phyloP scores from a whole-genome alignment of 208 protist genomes.

The Trypanosoma avium region DNA sequence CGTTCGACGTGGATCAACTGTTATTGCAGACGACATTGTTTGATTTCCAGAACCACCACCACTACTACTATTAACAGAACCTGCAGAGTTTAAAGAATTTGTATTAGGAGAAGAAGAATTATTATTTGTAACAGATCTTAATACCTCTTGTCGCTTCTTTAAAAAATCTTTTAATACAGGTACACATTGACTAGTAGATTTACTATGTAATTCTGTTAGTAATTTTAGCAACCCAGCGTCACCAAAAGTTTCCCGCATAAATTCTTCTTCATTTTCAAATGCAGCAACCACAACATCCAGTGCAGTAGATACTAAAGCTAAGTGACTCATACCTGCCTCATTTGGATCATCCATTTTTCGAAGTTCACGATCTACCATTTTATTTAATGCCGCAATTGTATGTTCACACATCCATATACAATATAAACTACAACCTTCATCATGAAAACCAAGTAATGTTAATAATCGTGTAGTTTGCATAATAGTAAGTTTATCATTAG shows the following conservation, averaged over 20 bases:
- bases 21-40: conserved; percentile 1
- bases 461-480: conserved; percentile 57
- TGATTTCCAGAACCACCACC: not conserved
- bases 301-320: conserved; percentile 72
- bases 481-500: conserved; percentile 73
- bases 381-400: conserved; percentile 53
- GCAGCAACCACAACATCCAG: conserved; percentile 79
- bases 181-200: conserved; percentile 71
- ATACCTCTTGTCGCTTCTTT: conserved; percentile 50
- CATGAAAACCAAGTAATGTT: conserved; percentile 41
- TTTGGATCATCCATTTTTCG: conserved; percentile 68
- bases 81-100: conserved; percentile 8
- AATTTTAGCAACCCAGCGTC: conserved; percentile 47
- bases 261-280: conserved; percentile 76
- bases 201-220: conserved; percentile 60
- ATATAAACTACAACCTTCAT: conserved; percentile 51
- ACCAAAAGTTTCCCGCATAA: conserved; percentile 59
- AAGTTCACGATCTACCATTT: conserved; percentile 70
- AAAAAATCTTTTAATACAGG: conserved; percentile 76
- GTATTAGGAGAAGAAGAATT: not conserved
- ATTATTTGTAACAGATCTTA: conserved; percentile 25
- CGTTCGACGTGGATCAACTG: conserved; percentile 54
- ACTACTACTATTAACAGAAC: not conserved
- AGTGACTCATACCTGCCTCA: conserved; percentile 64
- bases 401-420: conserved; percentile 66